A percentile compares a stretch with the other conserved stretches of the same genome.
These are phyloP conservation scores for Lindgomyces ingoldianus DNA, from an alignment of 495 filamentous ascomycete species.

Conservation along the genomic window DNA sequence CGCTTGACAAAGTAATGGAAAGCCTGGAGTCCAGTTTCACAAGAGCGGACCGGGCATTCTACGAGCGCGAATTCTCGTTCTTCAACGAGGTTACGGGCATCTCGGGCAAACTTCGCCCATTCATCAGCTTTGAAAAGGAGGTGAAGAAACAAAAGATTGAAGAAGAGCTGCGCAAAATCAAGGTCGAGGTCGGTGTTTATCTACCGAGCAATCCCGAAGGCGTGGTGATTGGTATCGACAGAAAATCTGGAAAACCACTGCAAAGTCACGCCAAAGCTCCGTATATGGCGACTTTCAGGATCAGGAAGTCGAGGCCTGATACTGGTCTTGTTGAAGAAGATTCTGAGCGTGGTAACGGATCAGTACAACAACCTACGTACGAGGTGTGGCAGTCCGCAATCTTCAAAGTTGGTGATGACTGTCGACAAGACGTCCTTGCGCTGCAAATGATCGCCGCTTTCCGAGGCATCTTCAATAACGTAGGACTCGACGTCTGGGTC, in stretches of 20 bases:
- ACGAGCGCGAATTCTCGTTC: constrained; percentile 93
- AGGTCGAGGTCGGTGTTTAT: constrained; percentile 95
- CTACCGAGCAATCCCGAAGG: constrained; percentile 96
- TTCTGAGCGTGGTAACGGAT: constrained; percentile 29
- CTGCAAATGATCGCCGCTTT: constrained; percentile 98
- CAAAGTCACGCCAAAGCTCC: constrained; percentile 98
- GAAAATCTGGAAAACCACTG: constrained; percentile 93
- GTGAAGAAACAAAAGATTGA: constrained; percentile 99
- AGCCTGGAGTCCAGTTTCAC: constrained; percentile 82
- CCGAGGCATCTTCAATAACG: constrained; percentile 89
- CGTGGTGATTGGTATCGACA: constrained; percentile 94
- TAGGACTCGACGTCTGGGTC: constrained; percentile 94
- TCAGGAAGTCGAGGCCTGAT: constrained; percentile 71
- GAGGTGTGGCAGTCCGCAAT: constrained; percentile 99
- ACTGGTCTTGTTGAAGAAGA: constrained; percentile 47
- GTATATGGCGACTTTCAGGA: constrained; percentile 97
- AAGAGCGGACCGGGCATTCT: constrained; percentile 75
- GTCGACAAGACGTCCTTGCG: constrained; percentile 93
- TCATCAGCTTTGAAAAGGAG: constrained; percentile 86
- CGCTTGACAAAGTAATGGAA: constrained; percentile 84
- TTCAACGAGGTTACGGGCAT: constrained; percentile 96
- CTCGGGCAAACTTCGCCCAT: constrained; percentile 91
- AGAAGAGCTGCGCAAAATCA: constrained; percentile 94
- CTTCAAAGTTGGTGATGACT: constrained; percentile 99
- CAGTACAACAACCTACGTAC: constrained; percentile 50